Percentiles rank a stretch among this genome's conserved stretches.
phyloP scores from a whole-genome alignment of 441 rosid species.

The Populus hybrid region DNA sequence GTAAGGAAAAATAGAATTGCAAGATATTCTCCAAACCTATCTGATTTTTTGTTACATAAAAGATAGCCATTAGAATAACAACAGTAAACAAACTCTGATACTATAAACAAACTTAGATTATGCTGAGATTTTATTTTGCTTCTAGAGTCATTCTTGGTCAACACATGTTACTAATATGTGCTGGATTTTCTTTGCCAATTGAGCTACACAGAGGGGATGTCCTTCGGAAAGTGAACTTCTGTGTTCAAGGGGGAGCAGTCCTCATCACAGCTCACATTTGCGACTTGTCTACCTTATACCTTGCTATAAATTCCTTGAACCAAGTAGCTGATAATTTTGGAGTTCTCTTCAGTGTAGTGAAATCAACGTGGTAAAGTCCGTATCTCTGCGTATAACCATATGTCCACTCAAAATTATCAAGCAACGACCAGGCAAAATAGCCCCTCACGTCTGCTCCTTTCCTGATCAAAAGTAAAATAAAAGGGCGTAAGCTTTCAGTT shows the following conservation, averaged over 20 bases:
- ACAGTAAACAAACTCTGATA: too few species aligned
- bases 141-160: too few species aligned
- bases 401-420: conserved; percentile 42
- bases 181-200: too few species aligned
- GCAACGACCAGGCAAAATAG: conserved; percentile 38
- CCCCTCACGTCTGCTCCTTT: conserved; percentile 36
- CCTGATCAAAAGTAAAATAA: conserved; percentile 2
- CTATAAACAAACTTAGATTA: too few species aligned
- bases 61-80: too few species aligned
- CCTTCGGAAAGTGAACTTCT: background rate
- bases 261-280: background rate
- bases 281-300: background rate
- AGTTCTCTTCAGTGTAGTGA: conserved; percentile 28
- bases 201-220: too few species aligned
- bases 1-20: too few species aligned
- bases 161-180: background rate
- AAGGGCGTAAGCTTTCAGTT: background rate
- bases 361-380: conserved; percentile 34
- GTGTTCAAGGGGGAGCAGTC: background rate
- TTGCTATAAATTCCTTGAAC: conserved; percentile 21
- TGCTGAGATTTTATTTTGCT: too few species aligned
- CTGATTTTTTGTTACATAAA: too few species aligned
- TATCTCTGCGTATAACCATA: conserved; percentile 31
- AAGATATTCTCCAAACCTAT: too few species aligned
- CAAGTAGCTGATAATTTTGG: conserved; percentile 35